phyloP scores from a whole-genome alignment of 2,329 filamentous ascomycete genomes.

The Orbilia oligospora region DNA sequence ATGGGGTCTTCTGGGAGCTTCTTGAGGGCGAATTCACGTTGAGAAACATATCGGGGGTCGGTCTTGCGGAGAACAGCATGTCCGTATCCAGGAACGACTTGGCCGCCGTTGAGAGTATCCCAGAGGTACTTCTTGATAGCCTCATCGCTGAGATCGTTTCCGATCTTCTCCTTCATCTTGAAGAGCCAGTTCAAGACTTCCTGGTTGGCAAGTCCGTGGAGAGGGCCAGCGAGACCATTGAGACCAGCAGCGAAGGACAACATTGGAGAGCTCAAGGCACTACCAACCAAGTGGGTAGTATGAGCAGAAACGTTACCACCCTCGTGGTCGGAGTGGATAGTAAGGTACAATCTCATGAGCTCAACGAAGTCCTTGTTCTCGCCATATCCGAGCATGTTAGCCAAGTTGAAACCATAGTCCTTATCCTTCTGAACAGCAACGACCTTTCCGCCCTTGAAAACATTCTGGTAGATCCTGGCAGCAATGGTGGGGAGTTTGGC shows the following conservation, averaged over 20 bases:
- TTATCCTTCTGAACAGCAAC: conserved; percentile 96
- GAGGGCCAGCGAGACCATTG: conserved; percentile 96
- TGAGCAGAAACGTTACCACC: conserved; percentile 98
- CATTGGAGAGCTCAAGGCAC: conserved; percentile 96
- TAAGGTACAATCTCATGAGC: conserved; percentile 98
- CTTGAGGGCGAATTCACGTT: conserved; percentile 95
- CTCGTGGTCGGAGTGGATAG: conserved; percentile 99
- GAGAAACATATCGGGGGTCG: conserved; percentile 97
- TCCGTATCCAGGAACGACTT: conserved; percentile 97
- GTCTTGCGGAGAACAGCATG: conserved; percentile 99
- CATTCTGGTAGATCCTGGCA: conserved; percentile 98
- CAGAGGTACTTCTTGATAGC: conserved; percentile 99
- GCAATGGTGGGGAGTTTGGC: conserved; percentile 99
- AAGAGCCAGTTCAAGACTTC: conserved; percentile 99
- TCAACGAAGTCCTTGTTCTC: conserved; percentile 97
- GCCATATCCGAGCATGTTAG: conserved; percentile 98
- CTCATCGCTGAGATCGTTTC: conserved; percentile 95
- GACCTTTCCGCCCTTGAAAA: conserved; percentile 99
- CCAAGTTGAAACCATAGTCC: conserved; percentile 99
- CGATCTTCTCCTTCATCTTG: conserved; percentile 97
- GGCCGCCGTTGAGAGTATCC: conserved; percentile 94
- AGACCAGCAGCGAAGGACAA: conserved; percentile 96
- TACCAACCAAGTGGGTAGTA: conserved; percentile 98
- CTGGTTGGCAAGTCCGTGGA: conserved; percentile 99
- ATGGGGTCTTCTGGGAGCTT: conserved; percentile 97